Evolutionary conservation across 768 basidiomycete species (phyloP).

Genomic region (Tubosaeta sp.): DNA sequence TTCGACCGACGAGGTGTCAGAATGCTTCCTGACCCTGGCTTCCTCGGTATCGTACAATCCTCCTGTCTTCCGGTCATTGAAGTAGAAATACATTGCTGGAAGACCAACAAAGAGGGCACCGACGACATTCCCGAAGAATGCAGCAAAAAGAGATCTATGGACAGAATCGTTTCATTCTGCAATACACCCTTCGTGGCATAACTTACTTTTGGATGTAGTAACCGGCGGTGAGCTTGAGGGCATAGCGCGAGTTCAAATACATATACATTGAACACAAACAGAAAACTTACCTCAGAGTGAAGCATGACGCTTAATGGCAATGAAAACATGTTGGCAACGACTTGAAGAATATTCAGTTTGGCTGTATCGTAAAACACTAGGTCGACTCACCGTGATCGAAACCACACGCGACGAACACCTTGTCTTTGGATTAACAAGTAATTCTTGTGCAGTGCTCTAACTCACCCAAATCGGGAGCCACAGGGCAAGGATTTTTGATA

Average conservation of each 20-base stretch:
- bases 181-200: no score
- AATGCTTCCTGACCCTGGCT: slow-evolving; percentile 16
- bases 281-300: slow-evolving; percentile 50
- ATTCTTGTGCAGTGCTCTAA: not conserved
- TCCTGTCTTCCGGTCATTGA: slow-evolving; percentile 43
- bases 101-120: slow-evolving; percentile 62
- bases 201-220: slow-evolving; percentile 66
- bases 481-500: slow-evolving; percentile 64
- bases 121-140: slow-evolving; percentile 63
- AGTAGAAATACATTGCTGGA: slow-evolving; percentile 62
- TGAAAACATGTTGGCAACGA: slow-evolving; percentile 75
- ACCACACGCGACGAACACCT: slow-evolving; percentile 69
- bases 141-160: slow-evolving; percentile 56
- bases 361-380: not conserved
- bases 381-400: slow-evolving; percentile 61
- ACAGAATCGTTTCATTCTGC: not conserved
- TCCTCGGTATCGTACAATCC: slow-evolving; percentile 41
- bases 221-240: slow-evolving; percentile 30
- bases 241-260: not conserved
- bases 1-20: slow-evolving; percentile 5
- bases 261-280: not conserved
- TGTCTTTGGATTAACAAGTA: not conserved
- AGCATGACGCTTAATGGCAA: slow-evolving; percentile 69
- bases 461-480: slow-evolving; percentile 77
- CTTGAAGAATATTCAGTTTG: slow-evolving; percentile 28